These are phyloP conservation scores for Claviceps monticola DNA, from an alignment of 2,329 filamentous ascomycete species.

Conservation along the genomic window DNA sequence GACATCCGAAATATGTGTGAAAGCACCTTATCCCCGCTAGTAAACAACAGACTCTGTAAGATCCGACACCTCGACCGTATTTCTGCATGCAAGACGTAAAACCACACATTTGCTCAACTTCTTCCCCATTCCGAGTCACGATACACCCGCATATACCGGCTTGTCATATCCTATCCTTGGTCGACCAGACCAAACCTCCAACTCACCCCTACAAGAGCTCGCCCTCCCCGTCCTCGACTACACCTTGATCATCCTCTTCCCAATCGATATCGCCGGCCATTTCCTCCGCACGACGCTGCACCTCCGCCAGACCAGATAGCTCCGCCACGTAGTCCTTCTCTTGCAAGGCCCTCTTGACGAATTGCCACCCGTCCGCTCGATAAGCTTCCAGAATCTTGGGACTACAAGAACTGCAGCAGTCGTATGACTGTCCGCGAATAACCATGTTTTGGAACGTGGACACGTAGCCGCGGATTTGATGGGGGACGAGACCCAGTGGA, in stretches of 20 bases:
- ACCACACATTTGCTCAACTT: too few relatives aligned
- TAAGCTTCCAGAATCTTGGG: conserved; percentile 56
- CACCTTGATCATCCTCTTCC: conserved; percentile 40
- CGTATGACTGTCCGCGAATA: conserved; percentile 61
- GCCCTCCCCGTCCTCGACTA: conserved; percentile 38
- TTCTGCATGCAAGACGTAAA: too few relatives aligned
- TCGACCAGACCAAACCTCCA: neutral
- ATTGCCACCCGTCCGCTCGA: conserved; percentile 55
- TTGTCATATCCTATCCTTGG: neutral
- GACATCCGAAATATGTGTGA: too few relatives aligned
- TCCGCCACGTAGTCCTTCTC: conserved; percentile 70
- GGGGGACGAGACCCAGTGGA: conserved; percentile 57
- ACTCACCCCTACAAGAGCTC: conserved; percentile 27
- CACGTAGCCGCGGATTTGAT: conserved; percentile 68
- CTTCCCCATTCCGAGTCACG: too few relatives aligned
- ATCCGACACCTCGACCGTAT: neutral
- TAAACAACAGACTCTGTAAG: neutral
- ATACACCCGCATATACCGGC: neutral
- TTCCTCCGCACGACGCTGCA: conserved; percentile 46
- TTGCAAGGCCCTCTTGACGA: conserved; percentile 59
- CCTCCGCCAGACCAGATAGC: conserved; percentile 58
- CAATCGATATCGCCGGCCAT: conserved; percentile 42
- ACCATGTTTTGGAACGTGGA: conserved; percentile 60
- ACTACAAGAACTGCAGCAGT: conserved; percentile 71
- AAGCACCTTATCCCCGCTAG: too few relatives aligned